Base-by-base conservation (phyloP, 208 protist species). In the Angomonas ambiguus region DNA sequence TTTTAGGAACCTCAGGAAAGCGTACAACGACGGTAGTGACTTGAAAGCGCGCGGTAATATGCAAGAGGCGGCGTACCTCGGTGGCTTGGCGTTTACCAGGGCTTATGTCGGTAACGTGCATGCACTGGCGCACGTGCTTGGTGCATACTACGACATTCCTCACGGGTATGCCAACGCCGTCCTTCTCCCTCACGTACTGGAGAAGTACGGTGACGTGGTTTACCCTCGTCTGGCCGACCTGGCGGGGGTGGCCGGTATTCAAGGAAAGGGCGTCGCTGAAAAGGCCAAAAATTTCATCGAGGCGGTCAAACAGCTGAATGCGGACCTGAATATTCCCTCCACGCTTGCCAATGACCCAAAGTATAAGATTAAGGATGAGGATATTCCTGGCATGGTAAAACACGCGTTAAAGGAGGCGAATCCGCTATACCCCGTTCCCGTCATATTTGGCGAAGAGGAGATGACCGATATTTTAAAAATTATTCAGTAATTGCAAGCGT, bases 101-200 rank as follows among this genome's bases (percentile, higher is more conserved):
- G 82, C 86, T 0, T 88, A 85, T 62, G 83, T 97, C n/a, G 92
- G 87, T 71, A 80, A 93, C 66, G 77, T 83, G 34, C 92, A 97
- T 69, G 87, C 85, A 8, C 69, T 84, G 4, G 87, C 92, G 27
- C 89, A 97, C 69, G 72, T 77, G 24, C 69, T 97, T 3, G 88
- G 91, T 31, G 72, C 76, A 18, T 48, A 85, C 28, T 95, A 85
- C 76, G 69, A 94, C 45, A 74, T 88, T 38, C 83, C 88, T 31
- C 88, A 96, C 73, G 88, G 92, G 30, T 77, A 79, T 45, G 82
- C 83, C n/a, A 94, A 94, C 69, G 85, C 87, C 0, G 60, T 96
- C 0, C 69, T 93, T 18, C 74, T 96, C 32, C 83, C 79, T 16
- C 80, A 87, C 60, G 75, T 89, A 20, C 71, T 91, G n/a, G 71